A percentile compares a stretch with the other conserved stretches of the same genome.
phyloP scores from a whole-genome alignment of 164 flowering plant species.

The Nymphaea colorata region DNA sequence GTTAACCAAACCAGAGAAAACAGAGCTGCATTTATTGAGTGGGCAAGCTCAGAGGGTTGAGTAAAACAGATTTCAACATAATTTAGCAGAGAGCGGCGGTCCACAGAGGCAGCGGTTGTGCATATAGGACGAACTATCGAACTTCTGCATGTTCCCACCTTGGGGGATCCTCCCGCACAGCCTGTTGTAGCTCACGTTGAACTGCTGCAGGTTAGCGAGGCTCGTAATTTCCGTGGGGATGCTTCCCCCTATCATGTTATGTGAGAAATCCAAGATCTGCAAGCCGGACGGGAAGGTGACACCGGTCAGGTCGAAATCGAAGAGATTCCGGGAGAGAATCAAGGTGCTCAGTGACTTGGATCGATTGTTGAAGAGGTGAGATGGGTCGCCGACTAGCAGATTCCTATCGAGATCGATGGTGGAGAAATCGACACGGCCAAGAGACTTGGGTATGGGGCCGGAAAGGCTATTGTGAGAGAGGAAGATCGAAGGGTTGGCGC shows the following conservation, averaged over 20 bases:
- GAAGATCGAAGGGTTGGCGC: not conserved
- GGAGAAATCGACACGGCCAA: not conserved
- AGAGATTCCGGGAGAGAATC: not conserved
- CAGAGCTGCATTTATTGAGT: too few species aligned
- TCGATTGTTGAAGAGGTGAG: not conserved
- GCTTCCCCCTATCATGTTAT: not conserved
- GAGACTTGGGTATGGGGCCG: not conserved
- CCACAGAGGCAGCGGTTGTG: not conserved
- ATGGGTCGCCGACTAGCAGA: not conserved
- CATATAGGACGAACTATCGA: not conserved
- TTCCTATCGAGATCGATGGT: not conserved
- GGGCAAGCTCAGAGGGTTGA: not conserved
- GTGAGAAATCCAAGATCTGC: not conserved
- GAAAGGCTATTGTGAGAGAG: conserved; percentile 1
- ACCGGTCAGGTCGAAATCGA: not conserved
- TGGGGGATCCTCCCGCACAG: not conserved
- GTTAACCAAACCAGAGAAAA: too few species aligned
- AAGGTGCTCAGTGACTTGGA: too few species aligned
- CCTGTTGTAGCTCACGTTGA: conserved; percentile 1
- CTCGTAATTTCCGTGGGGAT: not conserved
- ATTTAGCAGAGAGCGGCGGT: not conserved
- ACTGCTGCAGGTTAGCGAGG: not conserved
- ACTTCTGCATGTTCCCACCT: conserved; percentile 1
- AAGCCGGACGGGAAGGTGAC: not conserved
- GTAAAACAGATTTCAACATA: not conserved